Conservation (phyloP, 148 eudicot genomes). For the Tetragonia tetragonoides region DNA sequence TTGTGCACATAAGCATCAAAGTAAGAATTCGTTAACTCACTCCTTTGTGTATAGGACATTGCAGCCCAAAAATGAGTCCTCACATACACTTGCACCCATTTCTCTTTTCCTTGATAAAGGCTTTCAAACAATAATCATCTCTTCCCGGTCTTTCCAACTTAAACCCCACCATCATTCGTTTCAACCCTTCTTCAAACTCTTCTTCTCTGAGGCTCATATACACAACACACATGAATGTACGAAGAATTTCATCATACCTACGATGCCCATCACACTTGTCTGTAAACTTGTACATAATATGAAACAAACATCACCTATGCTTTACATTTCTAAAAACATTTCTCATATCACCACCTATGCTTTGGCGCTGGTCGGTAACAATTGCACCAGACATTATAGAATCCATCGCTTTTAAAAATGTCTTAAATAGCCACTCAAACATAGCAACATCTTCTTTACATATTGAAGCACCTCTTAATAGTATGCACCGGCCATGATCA, state of each 20-base stretch:
- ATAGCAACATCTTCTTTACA: neutral
- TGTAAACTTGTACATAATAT: neutral
- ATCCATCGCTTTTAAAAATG: neutral
- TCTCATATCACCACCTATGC: neutral
- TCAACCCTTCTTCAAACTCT: neutral
- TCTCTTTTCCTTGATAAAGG: neutral
- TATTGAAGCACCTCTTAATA: neutral
- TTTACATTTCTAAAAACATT: neutral
- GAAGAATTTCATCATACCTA: neutral
- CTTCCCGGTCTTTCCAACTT: neutral
- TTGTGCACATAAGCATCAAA: neutral
- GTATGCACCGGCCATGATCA: neutral
- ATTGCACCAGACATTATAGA: neutral
- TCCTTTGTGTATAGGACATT: slow-evolving; percentile 2
- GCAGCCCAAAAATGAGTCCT: neutral
- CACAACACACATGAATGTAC: neutral
- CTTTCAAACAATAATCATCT: neutral
- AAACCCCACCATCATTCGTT: neutral
- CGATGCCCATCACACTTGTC: neutral
- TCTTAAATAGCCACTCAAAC: neutral
- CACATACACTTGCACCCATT: neutral
- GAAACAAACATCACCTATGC: neutral
- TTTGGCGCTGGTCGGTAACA: neutral
- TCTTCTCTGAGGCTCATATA: neutral
- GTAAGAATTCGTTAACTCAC: neutral